Base-by-base conservation (phyloP, 306 rosid genomes). In the Dalbergia cultrata region DNA sequence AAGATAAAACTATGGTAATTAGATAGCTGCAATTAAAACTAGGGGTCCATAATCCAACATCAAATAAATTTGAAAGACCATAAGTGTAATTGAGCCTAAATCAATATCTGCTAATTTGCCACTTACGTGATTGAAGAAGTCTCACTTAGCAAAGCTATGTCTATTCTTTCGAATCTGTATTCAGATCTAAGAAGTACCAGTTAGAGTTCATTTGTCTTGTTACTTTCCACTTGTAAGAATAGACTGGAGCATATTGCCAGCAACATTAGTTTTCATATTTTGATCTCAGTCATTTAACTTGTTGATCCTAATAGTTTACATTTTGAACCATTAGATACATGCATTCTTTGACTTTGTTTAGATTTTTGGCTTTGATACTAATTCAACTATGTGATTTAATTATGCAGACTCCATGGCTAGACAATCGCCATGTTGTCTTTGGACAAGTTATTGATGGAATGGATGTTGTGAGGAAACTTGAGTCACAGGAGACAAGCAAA, bases 321-420 rank as follows among this genome's bases (percentile, higher is more conserved):
- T 10, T 47, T 37, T 37, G 7, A 37, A 37, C 41, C 72, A 63
- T 53, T 19, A 43, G 31, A 62, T 43, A 6, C 14, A 8, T 37
- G 0, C 35, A 13, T 71, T 68, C 1, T 39, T 78, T 67, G 21
- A 52, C 58, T 73, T 85, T 74, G 84, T 56, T 80, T 56, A 52
- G 43, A 70, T 86, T 62, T 26, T 79, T 50, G 37, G 79, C 50
- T 80, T 63, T 67, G 59, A 41, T 50, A 66, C 67, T 45, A 56
- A 74, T 62, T 72, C 18, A 37, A 79, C 80, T 62, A 70, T 62
- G 53, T 75, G 17, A n/a, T 41, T 75, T 84, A 75, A 18, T 85
- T 84, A 47, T 85, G 82, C 62, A 91, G 97, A 94, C 93, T 78
- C 91, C 94, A 16, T 94, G 98, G 98, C 84, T 94, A 89, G 97